phyloP scores from a whole-genome alignment of 306 rosid species.

The Rosa rugosa region DNA sequence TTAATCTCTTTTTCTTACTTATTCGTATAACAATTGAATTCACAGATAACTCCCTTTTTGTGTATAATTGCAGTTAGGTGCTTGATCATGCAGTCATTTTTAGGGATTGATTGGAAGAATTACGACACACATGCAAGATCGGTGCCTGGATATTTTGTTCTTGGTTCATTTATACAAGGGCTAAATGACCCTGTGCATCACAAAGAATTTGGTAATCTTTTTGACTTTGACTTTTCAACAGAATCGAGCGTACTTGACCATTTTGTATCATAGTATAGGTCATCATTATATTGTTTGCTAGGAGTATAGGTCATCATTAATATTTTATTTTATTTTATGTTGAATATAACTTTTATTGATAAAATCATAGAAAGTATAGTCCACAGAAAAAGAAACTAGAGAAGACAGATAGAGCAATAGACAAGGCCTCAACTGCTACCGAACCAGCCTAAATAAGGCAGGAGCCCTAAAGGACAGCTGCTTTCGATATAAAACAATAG shows the following conservation, averaged over 20 bases:
- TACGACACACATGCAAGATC: conserved; percentile 53
- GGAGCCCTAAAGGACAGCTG: background rate
- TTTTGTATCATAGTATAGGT: conserved; percentile 11
- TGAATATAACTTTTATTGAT: background rate
- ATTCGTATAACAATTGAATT: conserved; percentile 2
- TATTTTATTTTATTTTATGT: background rate
- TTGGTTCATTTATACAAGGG: conserved; percentile 81
- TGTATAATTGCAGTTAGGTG: conserved; percentile 80
- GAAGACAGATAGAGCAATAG: background rate
- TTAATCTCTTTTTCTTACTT: conserved; percentile 10
- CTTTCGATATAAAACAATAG: background rate
- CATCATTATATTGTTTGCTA: background rate
- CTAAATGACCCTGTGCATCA: conserved; percentile 90
- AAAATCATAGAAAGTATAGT: background rate
- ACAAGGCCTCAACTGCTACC: background rate
- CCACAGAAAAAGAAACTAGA: background rate
- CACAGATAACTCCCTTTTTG: conserved; percentile 18
- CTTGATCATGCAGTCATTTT: conserved; percentile 89
- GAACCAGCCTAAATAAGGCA: background rate
- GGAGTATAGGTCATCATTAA: background rate
- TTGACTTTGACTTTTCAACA: conserved; percentile 15
- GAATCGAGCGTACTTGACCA: conserved; percentile 24
- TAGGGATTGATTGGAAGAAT: conserved; percentile 64
- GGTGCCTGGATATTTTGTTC: conserved; percentile 72
- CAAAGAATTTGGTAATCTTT: conserved; percentile 70